phyloP scores from a whole-genome alignment of 1,139 yeast species.

The Pichia sp. region DNA sequence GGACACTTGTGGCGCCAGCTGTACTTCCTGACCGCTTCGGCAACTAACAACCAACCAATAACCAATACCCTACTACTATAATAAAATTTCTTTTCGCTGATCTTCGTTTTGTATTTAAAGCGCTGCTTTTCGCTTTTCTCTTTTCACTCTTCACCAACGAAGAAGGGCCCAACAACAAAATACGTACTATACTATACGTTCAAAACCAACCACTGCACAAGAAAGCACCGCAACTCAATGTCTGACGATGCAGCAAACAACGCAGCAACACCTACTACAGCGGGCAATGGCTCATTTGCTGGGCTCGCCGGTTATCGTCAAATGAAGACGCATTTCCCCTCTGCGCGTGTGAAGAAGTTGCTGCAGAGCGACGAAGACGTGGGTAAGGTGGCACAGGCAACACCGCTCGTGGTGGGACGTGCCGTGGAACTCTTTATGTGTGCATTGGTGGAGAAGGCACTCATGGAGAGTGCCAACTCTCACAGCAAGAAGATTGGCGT shows the following conservation, averaged over 20 bases:
- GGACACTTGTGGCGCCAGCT: conserved; percentile 91
- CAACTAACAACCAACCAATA: no score
- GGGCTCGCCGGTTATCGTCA: conserved; percentile 29
- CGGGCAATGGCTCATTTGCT: conserved; percentile 2
- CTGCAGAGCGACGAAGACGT: conserved; percentile 99
- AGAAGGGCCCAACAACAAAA: no score
- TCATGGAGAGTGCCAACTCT: conserved; percentile 65
- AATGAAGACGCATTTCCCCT: conserved; percentile 93
- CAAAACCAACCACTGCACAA: no score
- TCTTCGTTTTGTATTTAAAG: no score
- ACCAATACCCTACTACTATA: not conserved
- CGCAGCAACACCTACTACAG: no score
- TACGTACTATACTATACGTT: no score
- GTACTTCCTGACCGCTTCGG: conserved; percentile 85
- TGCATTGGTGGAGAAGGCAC: conserved; percentile 77
- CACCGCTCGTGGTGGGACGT: conserved; percentile 93
- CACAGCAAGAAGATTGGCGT: conserved; percentile 83
- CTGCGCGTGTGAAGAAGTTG: conserved; percentile 90
- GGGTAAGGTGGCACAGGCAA: conserved; percentile 98
- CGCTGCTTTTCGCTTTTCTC: no score
- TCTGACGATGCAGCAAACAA: no score
- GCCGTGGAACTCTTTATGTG: conserved; percentile 92
- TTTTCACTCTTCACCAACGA: no score
- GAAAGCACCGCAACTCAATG: no score
- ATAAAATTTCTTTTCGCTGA: not conserved